phyloP scores from a whole-genome alignment of 2,329 filamentous ascomycete species.

The Cladosporium cucumerinum region DNA sequence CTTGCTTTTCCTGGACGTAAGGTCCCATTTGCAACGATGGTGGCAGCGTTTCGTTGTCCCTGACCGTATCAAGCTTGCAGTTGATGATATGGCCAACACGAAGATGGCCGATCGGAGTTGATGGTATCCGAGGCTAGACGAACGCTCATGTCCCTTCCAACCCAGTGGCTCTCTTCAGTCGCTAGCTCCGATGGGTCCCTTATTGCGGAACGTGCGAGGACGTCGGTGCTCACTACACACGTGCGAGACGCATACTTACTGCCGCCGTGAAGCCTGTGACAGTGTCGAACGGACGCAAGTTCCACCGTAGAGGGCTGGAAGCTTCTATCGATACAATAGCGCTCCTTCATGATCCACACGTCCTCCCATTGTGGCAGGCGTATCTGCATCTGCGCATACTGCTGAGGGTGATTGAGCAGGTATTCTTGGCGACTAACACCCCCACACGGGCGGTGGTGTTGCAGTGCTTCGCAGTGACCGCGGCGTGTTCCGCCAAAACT shows the following conservation, averaged over 20 bases:
- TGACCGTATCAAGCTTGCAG: not conserved
- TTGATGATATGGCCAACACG: not conserved
- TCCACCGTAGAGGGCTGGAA: not conserved
- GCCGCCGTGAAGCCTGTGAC: not conserved
- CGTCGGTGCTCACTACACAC: not conserved
- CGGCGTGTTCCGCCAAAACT: not conserved
- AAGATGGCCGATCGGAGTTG: not conserved
- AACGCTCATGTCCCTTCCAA: not conserved
- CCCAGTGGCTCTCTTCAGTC: not conserved
- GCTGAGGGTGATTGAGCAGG: not conserved
- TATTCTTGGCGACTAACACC: not conserved
- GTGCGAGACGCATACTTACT: not conserved
- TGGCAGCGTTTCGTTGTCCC: not conserved
- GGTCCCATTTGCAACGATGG: not conserved
- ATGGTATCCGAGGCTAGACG: not conserved
- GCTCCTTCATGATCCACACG: not conserved
- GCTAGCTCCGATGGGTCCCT: not conserved
- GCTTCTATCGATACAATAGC: not conserved
- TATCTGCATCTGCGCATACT: not conserved
- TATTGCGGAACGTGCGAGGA: not conserved
- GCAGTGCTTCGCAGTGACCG: not conserved
- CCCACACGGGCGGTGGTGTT: not conserved
- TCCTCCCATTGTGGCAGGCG: not conserved
- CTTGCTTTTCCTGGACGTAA: not conserved
- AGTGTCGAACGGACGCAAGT: not conserved